Percentiles rank a stretch among this genome's conserved stretches.
Conservation (phyloP, 805 yeast genomes). For the Schizosaccharomyces cryophilus region DNA sequence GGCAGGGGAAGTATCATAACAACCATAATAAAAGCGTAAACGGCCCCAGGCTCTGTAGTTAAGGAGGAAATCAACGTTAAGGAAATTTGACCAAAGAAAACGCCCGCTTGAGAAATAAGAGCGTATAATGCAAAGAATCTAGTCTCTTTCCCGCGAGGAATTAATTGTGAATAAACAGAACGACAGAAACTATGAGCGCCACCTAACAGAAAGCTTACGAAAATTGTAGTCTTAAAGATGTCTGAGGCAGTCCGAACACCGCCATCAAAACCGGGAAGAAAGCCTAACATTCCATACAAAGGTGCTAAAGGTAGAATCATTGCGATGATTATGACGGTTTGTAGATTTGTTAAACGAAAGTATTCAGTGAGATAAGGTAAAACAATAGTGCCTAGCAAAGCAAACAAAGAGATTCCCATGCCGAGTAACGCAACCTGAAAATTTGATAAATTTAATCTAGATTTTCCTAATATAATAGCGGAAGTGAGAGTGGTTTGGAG, state of each 20-base stretch:
- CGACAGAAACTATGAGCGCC: constrained; percentile 48
- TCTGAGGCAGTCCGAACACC: constrained; percentile 4
- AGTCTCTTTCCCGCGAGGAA: constrained; percentile 53
- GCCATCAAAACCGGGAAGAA: constrained; percentile 32
- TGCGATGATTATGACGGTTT: constrained; percentile 27
- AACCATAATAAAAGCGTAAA: constrained; percentile 48
- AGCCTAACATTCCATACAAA: constrained; percentile 40
- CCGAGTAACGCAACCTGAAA: background rate
- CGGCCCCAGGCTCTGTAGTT: constrained; percentile 37
- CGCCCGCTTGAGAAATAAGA: constrained; percentile 37
- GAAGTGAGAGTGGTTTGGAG: background rate
- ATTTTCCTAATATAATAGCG: background rate
- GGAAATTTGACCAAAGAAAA: background rate
- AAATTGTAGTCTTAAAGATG: constrained; percentile 36
- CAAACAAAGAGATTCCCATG: background rate
- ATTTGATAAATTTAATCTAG: background rate
- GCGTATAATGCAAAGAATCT: constrained; percentile 53
- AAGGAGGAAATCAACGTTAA: background rate
- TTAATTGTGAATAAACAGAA: constrained; percentile 39
- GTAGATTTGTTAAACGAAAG: constrained; percentile 18
- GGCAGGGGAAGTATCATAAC: constrained; percentile 51
- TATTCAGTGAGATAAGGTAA: constrained; percentile 8
- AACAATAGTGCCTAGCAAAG: background rate
- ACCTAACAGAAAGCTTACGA: constrained; percentile 59
- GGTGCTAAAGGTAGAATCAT: constrained; percentile 45